Evolutionary conservation across 2,329 filamentous ascomycete genomes (phyloP), one percentile per base, ranked within the genome.

Genomic region (Emmonsia crescens): DNA sequence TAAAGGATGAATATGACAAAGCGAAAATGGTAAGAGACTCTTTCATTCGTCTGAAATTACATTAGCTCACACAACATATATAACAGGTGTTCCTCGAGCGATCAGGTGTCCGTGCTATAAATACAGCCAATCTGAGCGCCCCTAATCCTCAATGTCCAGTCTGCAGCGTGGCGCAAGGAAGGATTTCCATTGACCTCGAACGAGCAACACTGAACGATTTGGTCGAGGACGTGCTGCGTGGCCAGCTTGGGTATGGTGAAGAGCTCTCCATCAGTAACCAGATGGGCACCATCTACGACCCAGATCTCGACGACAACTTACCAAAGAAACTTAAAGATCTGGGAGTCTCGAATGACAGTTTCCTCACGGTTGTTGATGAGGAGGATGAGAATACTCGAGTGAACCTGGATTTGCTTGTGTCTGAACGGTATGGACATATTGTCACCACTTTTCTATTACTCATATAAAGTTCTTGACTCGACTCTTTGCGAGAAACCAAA

Each of bases 251-350:
- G 3, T 96, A 94, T 70, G 85, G 86, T 5, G 86, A 91, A 62
- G 91, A 96, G 59, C 84, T 97, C 65, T 87, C 87, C 3, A 78
- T 97, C 62, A 88, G 83, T 70, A 91, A 84, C 62, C 87, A 91
- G 6, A 79, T 83, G 10, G 87, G 87, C 58, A 80, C 92, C n/a
- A 80, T 97, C 49, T 97, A 96, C 69, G 94, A 97, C 69, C 84
- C 87, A 0, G 94, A 97, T 61, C 85, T 96, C 69, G 90, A 90
- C 4, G 89, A 95, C 62, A 95, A 96, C 68, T 78, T 97, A 0
- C 74, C 80, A 0, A 95, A 91, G 78, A 91, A 88, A 64, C 81
- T 99, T 58, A 80, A 75, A 31, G 89, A 96, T 24, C 80, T 96
- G 9, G 89, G 87, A 12, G 84, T 96, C 68, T 83, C 83, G 62